Conservation (phyloP, 352 stramenopile genomes). For the Peronospora tabacina region DNA sequence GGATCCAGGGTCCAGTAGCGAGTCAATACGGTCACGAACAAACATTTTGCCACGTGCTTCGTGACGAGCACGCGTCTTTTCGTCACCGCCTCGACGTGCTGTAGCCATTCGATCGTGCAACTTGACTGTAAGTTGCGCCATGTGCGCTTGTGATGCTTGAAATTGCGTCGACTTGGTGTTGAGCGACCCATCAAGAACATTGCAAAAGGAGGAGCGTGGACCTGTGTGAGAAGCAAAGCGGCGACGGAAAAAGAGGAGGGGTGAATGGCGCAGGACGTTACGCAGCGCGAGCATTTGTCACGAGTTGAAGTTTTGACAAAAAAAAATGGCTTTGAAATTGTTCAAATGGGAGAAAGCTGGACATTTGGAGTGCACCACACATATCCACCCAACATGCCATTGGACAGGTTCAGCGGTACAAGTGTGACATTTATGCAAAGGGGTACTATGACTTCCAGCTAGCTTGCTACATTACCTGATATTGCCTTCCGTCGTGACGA, state of each 20-base stretch:
- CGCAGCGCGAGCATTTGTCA: slow-evolving; percentile 4
- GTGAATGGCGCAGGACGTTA: slow-evolving; percentile 1
- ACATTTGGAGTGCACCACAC: too few species aligned
- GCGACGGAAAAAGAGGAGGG: slow-evolving; percentile 4
- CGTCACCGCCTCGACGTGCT: slow-evolving; percentile 57
- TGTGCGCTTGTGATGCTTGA: slow-evolving; percentile 46
- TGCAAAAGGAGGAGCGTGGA: slow-evolving; percentile 30
- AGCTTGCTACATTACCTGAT: neutral
- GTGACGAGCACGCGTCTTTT: slow-evolving; percentile 63
- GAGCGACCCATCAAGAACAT: slow-evolving; percentile 56
- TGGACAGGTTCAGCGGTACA: too few species aligned
- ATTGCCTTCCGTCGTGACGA: slow-evolving; percentile 1
- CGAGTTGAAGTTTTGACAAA: slow-evolving; percentile 3
- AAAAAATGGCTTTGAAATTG: neutral
- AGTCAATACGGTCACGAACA: slow-evolving; percentile 91
- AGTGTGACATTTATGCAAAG: too few species aligned
- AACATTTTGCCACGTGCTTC: slow-evolving; percentile 68
- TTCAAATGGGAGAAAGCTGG: too few species aligned
- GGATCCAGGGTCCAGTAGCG: slow-evolving; percentile 90
- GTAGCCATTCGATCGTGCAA: slow-evolving; percentile 36
- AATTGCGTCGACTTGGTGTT: slow-evolving; percentile 56
- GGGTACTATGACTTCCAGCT: too few species aligned
- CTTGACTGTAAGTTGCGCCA: slow-evolving; percentile 46
- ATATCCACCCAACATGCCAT: too few species aligned
- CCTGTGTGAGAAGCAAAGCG: slow-evolving; percentile 38